Evolutionary conservation across 768 basidiomycete genomes (phyloP), one percentile per base, ranked within the genome.

Genomic region (Boletus tylopilopsis): DNA sequence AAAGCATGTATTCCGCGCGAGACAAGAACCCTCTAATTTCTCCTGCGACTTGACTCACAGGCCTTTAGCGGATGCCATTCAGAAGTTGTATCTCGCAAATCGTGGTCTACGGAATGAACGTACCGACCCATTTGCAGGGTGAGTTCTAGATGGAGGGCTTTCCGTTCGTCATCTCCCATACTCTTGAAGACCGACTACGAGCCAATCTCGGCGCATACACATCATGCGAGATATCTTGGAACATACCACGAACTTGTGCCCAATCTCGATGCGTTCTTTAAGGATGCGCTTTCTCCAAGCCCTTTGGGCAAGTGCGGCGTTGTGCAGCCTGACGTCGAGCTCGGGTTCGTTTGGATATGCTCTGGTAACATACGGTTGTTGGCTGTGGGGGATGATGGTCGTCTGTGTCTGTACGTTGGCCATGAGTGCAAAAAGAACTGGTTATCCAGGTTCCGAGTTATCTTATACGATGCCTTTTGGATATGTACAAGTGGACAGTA

Each of bases 51-150:
- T 94, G 91, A 0, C 82, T 78, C 42, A 91, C 76, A 1, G 95
- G 95, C 38, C 94, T 93, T 45, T 13, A 22, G 11, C 15, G 51
- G 16, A 11, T 30, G 16, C 2, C 21, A 25, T n/a, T n/a, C n/a
- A 36, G 47, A 38, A 53, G 42, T 23, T 12, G 27, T 33, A 42
- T 24, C 22, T 33, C n/a, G 39, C 24, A 6, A 4, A 32, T 34
- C 22, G 29, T 22, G 42, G 3, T 5, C 33, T 2, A n/a, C 24
- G 11, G 24, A 40, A 34, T 24, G 29, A 40, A 68, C 82, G 56
- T 52, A 91, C 91, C 93, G 75, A 32, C 95, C 95, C 88, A 99
- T 97, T 70, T 96, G 90, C 45, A 84, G 57, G 1, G 92, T 84
- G 45, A 97, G 73, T 58, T 97, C 94, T 27, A 78, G 61, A 0